A percentile compares a stretch with the other conserved stretches of the same genome.
Evolutionary conservation across 495 filamentous ascomycete species (phyloP).

Genomic region (Emericellopsis terricola): DNA sequence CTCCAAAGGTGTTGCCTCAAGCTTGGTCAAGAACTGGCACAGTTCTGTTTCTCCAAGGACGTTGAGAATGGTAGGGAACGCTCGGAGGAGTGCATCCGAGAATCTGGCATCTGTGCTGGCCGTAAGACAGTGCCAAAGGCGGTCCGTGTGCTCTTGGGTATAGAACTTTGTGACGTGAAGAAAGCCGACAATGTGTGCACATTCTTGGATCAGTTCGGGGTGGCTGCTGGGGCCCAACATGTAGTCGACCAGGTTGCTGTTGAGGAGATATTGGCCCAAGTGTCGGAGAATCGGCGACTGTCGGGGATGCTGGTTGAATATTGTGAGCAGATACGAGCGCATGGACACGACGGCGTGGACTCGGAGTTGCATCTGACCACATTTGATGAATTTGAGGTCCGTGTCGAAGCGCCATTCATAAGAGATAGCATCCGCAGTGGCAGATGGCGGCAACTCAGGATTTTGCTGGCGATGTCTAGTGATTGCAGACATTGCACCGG

Average conservation of each 20-base stretch:
- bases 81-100: slow-evolving; percentile 56
- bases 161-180: slow-evolving; percentile 69
- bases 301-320: slow-evolving; percentile 16
- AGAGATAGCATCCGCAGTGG: slow-evolving; percentile 28
- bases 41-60: slow-evolving; percentile 38
- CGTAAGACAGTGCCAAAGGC: slow-evolving; percentile 69
- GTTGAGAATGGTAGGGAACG: slow-evolving; percentile 49
- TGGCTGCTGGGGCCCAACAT: slow-evolving; percentile 85
- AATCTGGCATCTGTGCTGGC: slow-evolving; percentile 74
- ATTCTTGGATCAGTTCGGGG: slow-evolving; percentile 66
- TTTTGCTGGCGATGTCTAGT: slow-evolving; percentile 12
- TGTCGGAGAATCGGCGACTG: slow-evolving; percentile 39
- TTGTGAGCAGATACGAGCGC: slow-evolving; percentile 49
- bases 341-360: slow-evolving; percentile 54
- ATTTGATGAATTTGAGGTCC: slow-evolving; percentile 52
- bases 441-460: slow-evolving; percentile 10
- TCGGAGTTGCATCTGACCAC: slow-evolving; percentile 78
- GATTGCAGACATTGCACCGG: slow-evolving; percentile 13
- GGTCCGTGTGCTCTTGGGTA: slow-evolving; percentile 50
- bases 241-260: slow-evolving; percentile 58
- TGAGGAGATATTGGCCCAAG: slow-evolving; percentile 44
- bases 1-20: slow-evolving; percentile 49
- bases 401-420: slow-evolving; percentile 53
- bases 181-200: slow-evolving; percentile 73
- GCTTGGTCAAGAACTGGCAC: slow-evolving; percentile 57